Percentiles rank a stretch among this genome's conserved stretches.
These are phyloP conservation scores for Yamadazyma membranifaciens DNA, from an alignment of 1,139 yeast genomes.

Conservation along the genomic window DNA sequence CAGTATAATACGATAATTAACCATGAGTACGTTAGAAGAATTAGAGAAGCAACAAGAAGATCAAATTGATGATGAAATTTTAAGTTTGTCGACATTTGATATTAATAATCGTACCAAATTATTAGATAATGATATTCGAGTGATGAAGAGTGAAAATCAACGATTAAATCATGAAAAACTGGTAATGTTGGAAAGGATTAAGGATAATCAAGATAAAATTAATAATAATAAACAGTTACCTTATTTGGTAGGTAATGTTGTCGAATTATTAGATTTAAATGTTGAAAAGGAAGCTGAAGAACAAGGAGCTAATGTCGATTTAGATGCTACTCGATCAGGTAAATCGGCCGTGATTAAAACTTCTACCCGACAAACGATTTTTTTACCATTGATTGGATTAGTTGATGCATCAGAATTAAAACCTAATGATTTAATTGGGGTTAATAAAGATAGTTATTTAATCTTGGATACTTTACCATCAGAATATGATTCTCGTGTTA, in stretches of 20 bases:
- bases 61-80: constrained; percentile 73
- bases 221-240: constrained; percentile 95
- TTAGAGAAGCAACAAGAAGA: constrained; percentile 52
- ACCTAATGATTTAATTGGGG: constrained; percentile 97
- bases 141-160: constrained; percentile 90
- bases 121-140: constrained; percentile 92
- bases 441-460: constrained; percentile 92
- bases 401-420: constrained; percentile 86
- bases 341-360: constrained; percentile 98
- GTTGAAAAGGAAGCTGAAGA: constrained; percentile 84
- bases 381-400: constrained; percentile 90
- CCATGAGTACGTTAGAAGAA: constrained; percentile 71
- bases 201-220: constrained; percentile 95
- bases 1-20: too few relatives aligned
- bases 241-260: constrained; percentile 95
- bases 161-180: constrained; percentile 89
- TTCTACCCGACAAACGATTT: constrained; percentile 95
- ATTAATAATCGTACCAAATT: constrained; percentile 82
- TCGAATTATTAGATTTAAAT: constrained; percentile 85
- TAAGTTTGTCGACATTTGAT: constrained; percentile 76
- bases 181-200: constrained; percentile 89
- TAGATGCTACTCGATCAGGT: constrained; percentile 91
- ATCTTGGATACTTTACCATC: constrained; percentile 94
- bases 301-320: constrained; percentile 94
- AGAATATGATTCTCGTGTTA: constrained; percentile 95